Evolutionary conservation across 768 basidiomycete species (phyloP).

Genomic region (Sporobolomyces roseus): DNA sequence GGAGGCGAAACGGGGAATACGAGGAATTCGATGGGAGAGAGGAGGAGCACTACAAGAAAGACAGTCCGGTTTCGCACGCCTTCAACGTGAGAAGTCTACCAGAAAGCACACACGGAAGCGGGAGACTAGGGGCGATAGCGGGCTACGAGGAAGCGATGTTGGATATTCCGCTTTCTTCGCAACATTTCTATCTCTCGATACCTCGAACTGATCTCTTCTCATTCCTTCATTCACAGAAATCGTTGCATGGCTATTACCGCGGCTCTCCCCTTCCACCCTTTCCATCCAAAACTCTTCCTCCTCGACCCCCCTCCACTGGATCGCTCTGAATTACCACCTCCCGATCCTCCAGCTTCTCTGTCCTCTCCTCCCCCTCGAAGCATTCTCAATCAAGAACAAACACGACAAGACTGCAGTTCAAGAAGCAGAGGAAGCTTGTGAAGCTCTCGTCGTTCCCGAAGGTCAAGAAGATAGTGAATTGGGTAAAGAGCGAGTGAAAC

Average conservation of each 20-base stretch:
- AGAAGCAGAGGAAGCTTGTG: conserved; percentile 39
- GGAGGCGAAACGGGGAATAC: too few species aligned
- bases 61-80: too few species aligned
- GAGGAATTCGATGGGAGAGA: too few species aligned
- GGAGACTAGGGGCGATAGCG: too few species aligned
- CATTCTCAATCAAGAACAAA: conserved; percentile 24
- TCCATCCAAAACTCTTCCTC: conserved; percentile 24
- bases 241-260: conserved; percentile 32
- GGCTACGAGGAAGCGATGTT: too few species aligned
- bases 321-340: conserved; percentile 41
- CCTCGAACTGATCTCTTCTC: background rate
- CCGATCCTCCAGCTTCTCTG: conserved; percentile 32
- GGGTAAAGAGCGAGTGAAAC: conserved; percentile 30
- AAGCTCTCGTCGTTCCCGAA: conserved; percentile 21
- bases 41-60: too few species aligned
- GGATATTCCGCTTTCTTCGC: too few species aligned
- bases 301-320: conserved; percentile 41
- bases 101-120: too few species aligned
- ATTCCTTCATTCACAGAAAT: conserved; percentile 31
- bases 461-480: conserved; percentile 26
- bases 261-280: conserved; percentile 26
- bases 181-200: background rate
- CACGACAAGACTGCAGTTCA: conserved; percentile 40
- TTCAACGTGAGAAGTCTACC: too few species aligned
- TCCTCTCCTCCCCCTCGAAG: conserved; percentile 31